A percentile compares a stretch with the other conserved stretches of the same genome.
Evolutionary conservation across 2,329 filamentous ascomycete species (phyloP).

Genomic region (Curvularia eragrostidis): DNA sequence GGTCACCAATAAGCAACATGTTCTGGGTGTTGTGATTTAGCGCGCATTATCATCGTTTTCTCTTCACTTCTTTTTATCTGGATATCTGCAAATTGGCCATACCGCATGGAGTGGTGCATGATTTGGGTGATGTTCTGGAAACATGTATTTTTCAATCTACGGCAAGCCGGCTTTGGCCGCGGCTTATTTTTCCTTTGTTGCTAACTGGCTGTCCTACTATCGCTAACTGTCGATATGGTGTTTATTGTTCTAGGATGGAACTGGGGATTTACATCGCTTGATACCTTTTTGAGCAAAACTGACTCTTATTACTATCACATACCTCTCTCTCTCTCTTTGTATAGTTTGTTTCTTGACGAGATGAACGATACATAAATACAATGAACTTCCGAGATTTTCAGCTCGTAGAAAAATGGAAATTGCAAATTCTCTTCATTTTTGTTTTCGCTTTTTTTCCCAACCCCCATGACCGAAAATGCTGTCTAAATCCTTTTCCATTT

Average conservation of each 20-base stretch:
- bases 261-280: slow-evolving; percentile 10
- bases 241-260: slow-evolving; percentile 27
- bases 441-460: background rate
- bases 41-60: slow-evolving; percentile 17
- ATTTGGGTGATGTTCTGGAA: background rate
- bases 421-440: background rate
- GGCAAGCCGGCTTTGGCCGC: background rate
- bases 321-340: background rate
- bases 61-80: slow-evolving; percentile 23
- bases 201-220: background rate
- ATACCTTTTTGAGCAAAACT: slow-evolving; percentile 6
- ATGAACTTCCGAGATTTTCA: background rate
- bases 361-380: background rate
- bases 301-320: background rate
- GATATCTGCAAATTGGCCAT: slow-evolving; percentile 8
- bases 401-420: background rate
- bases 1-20: slow-evolving; percentile 25
- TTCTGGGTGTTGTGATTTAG: slow-evolving; percentile 16
- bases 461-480: no score
- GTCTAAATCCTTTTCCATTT: no score
- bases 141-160: background rate
- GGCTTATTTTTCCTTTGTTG: background rate
- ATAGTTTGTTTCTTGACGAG: slow-evolving; percentile 6
- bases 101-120: background rate
- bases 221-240: slow-evolving; percentile 1